Evolutionary conservation across 257 asterid genomes (phyloP).

Genomic region (Solanum rostratum): DNA sequence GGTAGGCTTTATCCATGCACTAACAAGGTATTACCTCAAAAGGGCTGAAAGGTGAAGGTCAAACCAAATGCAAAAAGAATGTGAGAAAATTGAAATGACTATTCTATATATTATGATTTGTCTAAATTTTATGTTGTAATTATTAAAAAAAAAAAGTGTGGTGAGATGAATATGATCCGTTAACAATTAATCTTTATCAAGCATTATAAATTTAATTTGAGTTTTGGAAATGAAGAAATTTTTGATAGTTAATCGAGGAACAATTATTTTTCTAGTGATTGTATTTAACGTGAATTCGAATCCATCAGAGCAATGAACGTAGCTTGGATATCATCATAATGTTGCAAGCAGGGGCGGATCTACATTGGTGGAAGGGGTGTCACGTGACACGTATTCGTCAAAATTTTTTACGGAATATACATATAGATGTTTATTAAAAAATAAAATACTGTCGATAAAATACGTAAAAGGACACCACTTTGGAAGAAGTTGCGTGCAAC

Average conservation of each 20-base stretch:
- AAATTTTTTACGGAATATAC: too few species aligned
- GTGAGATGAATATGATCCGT: background rate
- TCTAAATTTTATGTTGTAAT: background rate
- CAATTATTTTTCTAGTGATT: background rate
- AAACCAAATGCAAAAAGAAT: conserved; percentile 27
- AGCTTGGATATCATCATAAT: too few species aligned
- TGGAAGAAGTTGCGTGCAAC: too few species aligned
- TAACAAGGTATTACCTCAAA: conserved; percentile 36
- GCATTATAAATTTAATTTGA: background rate
- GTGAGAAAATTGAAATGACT: conserved; percentile 8
- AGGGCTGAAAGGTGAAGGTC: conserved; percentile 79
- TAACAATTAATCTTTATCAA: rapidly evolving
- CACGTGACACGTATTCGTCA: too few species aligned
- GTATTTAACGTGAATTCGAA: rapidly evolving
- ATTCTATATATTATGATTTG: conserved; percentile 3
- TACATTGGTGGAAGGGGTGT: too few species aligned
- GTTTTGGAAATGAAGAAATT: background rate
- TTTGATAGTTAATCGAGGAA: background rate
- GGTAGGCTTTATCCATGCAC: background rate
- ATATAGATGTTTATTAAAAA: too few species aligned
- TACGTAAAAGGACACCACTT: too few species aligned
- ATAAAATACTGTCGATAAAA: too few species aligned
- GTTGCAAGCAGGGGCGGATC: too few species aligned
- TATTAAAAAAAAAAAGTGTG: background rate
- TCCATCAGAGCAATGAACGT: too few species aligned